Base-by-base conservation (phyloP, 108 stramenopile species). In the Stephanodiscus minutulus region DNA sequence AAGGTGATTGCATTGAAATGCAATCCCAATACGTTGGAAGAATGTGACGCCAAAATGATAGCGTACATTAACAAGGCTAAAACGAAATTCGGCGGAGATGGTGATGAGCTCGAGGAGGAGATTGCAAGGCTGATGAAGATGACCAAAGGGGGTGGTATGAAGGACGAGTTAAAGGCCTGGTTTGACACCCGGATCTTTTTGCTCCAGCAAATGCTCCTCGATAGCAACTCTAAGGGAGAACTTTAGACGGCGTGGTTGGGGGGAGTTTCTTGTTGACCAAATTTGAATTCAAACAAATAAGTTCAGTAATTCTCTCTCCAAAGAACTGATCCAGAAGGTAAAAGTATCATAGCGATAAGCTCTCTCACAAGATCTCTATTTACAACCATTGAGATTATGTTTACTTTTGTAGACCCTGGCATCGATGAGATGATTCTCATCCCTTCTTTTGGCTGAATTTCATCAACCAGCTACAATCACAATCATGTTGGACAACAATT, bases 11-110 rank as follows among this genome's bases (percentile, higher is more conserved):
- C 88, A 7, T 72, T 86, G 27, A 79, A 72, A 63, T 89, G 88
- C 63, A 74, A 87, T 24, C 54, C 77, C 22, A 36, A 50, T 7
- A 77, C 75, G 4, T 44, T 77, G 41, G 73, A 82, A 10, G 71
- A 75, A 29, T 94, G 90, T 55, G 85, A 81, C 61, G 90, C 91
- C 43, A 62, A 61, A 33, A 90, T 90, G 85, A 75, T 76, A 36
- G 64, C 47, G 11, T 94, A 88, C 66, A 83, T 93, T 56, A 70
- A 41, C 54, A 94, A 91, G 73, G 73, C 82, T 5, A 64, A 82
- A 18, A 60, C 39, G 22, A 86, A 85, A 70, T 73, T 59, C 44
- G 64, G 58, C 11, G 71, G 66, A 48, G 70, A 77, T 52, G 36
- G 29, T 27, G 68, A 66, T 55, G 81, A 82, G 64, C 41, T 73